Conservation (phyloP, 495 filamentous ascomycete genomes). For the Lophiostoma macrostomum region DNA sequence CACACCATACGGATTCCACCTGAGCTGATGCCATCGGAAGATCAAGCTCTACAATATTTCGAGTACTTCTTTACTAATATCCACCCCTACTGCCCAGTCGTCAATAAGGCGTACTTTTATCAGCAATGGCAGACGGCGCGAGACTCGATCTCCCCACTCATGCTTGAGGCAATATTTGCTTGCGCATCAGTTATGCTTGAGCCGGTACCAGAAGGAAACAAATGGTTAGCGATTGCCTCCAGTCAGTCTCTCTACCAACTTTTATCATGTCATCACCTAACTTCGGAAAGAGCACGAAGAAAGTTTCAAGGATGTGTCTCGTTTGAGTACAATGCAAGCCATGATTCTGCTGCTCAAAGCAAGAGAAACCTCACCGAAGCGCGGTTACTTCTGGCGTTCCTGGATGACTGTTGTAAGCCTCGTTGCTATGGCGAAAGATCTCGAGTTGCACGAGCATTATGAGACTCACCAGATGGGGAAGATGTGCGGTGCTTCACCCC, state of each 20-base stretch:
- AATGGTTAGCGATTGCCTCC: conserved; percentile 91
- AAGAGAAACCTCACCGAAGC: conserved; percentile 82
- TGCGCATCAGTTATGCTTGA: conserved; percentile 81
- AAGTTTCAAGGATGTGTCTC: conserved; percentile 91
- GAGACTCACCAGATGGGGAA: conserved; percentile 69
- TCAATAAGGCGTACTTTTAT: conserved; percentile 81
- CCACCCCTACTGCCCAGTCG: conserved; percentile 92
- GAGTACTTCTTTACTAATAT: conserved; percentile 89
- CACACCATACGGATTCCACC: conserved; percentile 83
- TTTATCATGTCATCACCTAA: conserved; percentile 21
- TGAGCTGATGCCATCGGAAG: conserved; percentile 88
- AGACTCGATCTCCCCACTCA: conserved; percentile 81
- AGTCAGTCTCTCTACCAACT: conserved; percentile 54
- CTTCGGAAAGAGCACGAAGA: conserved; percentile 72
- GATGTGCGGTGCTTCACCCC: conserved; percentile 61
- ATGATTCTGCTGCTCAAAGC: conserved; percentile 87
- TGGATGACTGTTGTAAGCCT: conserved; percentile 96
- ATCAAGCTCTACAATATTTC: conserved; percentile 80
- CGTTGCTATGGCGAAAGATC: conserved; percentile 88
- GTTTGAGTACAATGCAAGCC: conserved; percentile 91
- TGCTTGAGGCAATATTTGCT: conserved; percentile 94
- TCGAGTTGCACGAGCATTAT: conserved; percentile 86
- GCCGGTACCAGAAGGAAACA: conserved; percentile 77
- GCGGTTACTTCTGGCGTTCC: conserved; percentile 94
- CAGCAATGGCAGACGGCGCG: conserved; percentile 88